Percentiles rank a stretch among this genome's conserved stretches.
phyloP scores from a whole-genome alignment of 768 basidiomycete species.

The Ephemerocybe angulata region DNA sequence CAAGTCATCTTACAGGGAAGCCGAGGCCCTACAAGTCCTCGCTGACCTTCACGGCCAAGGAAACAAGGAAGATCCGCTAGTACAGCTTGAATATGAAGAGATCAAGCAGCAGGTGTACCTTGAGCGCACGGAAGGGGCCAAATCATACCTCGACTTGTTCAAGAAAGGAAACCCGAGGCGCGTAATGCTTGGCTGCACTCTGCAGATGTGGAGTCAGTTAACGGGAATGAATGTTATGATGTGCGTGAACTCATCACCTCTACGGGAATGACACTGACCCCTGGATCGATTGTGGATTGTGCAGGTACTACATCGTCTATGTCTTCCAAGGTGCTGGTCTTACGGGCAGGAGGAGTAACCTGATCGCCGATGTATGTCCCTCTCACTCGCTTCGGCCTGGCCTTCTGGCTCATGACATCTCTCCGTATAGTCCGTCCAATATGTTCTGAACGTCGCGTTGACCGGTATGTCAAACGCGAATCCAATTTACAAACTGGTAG shows the following conservation, averaged over 20 bases:
- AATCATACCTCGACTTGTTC: constrained; percentile 63
- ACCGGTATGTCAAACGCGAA: constrained; percentile 35
- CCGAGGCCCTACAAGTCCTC: constrained; percentile 66
- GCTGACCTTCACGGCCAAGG: constrained; percentile 73
- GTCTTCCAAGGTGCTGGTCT: constrained; percentile 77
- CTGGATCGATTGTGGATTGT: neutral
- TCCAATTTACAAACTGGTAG: too few species aligned
- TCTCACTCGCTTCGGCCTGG: neutral
- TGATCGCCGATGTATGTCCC: constrained; percentile 54
- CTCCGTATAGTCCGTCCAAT: constrained; percentile 53
- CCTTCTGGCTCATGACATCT: neutral
- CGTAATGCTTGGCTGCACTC: constrained; percentile 61
- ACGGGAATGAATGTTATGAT: constrained; percentile 83
- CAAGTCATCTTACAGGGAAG: constrained; percentile 31
- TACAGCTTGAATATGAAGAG: constrained; percentile 67
- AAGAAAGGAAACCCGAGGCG: constrained; percentile 66
- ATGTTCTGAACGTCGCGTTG: constrained; percentile 45
- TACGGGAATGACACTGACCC: neutral
- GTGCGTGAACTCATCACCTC: constrained; percentile 29
- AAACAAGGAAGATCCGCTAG: constrained; percentile 54
- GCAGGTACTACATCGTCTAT: constrained; percentile 58
- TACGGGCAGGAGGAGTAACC: constrained; percentile 67
- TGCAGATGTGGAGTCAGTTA: constrained; percentile 81
- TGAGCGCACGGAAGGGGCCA: constrained; percentile 68
- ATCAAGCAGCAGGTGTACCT: constrained; percentile 56